Base-by-base conservation (phyloP, 225 moss, liverwort and hornwort species). In the Straminergon stramineum region DNA sequence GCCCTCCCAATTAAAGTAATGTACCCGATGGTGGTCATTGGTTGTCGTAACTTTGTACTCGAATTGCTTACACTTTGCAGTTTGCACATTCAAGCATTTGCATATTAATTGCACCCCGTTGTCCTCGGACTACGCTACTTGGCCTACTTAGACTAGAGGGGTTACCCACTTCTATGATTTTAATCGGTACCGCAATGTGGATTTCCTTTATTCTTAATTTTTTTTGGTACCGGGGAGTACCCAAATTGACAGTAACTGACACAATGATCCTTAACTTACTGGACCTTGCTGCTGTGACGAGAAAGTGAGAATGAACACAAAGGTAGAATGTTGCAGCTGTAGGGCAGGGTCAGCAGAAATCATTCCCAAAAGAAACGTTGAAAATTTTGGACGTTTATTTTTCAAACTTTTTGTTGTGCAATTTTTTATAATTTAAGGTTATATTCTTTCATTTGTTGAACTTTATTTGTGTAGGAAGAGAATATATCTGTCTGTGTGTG, bases 111-210 rank as follows among this genome's bases (percentile, higher is more conserved):
- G 69, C 52, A 32, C 34, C 12, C 1, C 51, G 27, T 57, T 67
- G 91, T 91, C 91, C 89, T 89, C 22, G 0, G 85, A 87, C 81
- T 68, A 53, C 3, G 75, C 87, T 90, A 81, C 61, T 43, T 5
- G 18, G 87, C 87, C 84, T 89, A 91, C 90, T 52, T 8, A 63
- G 66, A 89, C 89, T 84, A 63, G 84, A 92, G 87, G 55, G 89
- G 81, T 85, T 85, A 92, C 91, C 89, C 87, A 91, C 92, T 86
- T 81, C 17, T 34, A 90, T 45, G 27, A 75, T 65, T 78, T n/a
- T 2, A 22, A 30, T 48, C 2, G 48, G 86, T 84, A 80, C 92
- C 14, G 7, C 21, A 80, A 92, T 17, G 57, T 28, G 34, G 73
- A 89, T 83, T 58, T 65, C 89, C 81, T 60, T 78, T n/a, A n/a